Evolutionary conservation across 345 rosid genomes (phyloP).

Genomic region (Alliaria petiolata): DNA sequence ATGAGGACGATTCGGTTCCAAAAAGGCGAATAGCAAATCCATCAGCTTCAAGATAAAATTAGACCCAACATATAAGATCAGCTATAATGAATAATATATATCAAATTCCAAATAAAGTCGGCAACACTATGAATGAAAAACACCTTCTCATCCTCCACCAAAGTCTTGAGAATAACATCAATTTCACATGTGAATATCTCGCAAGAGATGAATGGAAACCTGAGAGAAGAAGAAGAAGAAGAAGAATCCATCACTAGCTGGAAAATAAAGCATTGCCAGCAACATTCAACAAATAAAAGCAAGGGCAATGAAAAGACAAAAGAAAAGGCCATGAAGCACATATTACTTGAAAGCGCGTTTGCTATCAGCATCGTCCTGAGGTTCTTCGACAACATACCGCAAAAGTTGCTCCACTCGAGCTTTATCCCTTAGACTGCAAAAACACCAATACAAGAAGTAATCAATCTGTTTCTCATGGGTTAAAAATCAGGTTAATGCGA

Average conservation of each 20-base stretch:
- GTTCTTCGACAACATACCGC: slow-evolving; percentile 70
- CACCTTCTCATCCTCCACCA: slow-evolving; percentile 96
- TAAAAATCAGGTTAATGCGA: too few species aligned
- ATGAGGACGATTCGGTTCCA: slow-evolving; percentile 81
- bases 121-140: neutral
- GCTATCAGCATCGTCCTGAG: slow-evolving; percentile 77
- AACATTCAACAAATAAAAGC: too few species aligned
- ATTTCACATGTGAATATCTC: slow-evolving; percentile 97
- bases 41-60: slow-evolving; percentile 53
- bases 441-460: too few species aligned
- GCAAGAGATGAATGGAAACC: slow-evolving; percentile 94
- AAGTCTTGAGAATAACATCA: slow-evolving; percentile 80
- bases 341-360: slow-evolving; percentile 78
- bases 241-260: slow-evolving; percentile 2
- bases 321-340: neutral
- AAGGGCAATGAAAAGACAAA: too few species aligned
- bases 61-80: slow-evolving; percentile 4
- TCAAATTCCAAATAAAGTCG: neutral
- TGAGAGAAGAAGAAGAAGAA: slow-evolving; percentile 25
- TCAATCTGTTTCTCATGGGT: too few species aligned
- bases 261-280: neutral
- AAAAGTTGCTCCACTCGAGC: slow-evolving; percentile 79
- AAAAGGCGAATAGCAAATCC: slow-evolving; percentile 81
- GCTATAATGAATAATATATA: neutral
- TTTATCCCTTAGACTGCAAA: slow-evolving; percentile 76